These are phyloP conservation scores for Mycena alexandri DNA, from an alignment of 768 basidiomycete genomes.

Conservation along the genomic window DNA sequence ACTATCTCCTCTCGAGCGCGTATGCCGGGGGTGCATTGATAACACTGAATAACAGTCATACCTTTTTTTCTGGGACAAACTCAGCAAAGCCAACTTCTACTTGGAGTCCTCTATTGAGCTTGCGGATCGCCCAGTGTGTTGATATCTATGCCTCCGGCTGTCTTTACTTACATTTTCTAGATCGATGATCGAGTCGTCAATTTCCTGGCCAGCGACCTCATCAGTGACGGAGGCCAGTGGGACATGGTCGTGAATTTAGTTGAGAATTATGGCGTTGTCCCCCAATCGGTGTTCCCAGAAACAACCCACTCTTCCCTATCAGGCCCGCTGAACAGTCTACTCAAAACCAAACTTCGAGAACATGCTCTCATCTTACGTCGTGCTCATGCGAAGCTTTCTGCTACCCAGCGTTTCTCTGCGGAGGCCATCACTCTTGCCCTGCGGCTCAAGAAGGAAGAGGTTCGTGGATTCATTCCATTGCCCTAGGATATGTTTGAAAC, in stretches of 20 bases:
- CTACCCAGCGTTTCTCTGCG: slow-evolving; percentile 56
- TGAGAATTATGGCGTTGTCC: slow-evolving; percentile 88
- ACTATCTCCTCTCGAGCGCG: neutral
- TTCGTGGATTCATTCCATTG: neutral
- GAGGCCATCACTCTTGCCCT: slow-evolving; percentile 65
- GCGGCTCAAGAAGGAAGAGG: slow-evolving; percentile 83
- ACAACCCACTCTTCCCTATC: slow-evolving; percentile 86
- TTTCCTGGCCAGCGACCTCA: slow-evolving; percentile 80
- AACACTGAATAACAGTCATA: slow-evolving; percentile 66
- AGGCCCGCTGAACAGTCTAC: slow-evolving; percentile 76
- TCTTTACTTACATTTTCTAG: neutral
- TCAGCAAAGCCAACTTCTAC: slow-evolving; percentile 94
- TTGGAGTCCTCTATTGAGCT: slow-evolving; percentile 90
- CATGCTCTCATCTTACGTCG: slow-evolving; percentile 86
- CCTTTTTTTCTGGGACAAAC: slow-evolving; percentile 96
- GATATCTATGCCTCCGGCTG: too few relatives aligned
- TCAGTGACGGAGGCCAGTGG: slow-evolving; percentile 95
- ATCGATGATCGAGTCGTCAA: slow-evolving; percentile 87
- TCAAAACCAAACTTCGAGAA: slow-evolving; percentile 94
- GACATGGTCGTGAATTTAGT: slow-evolving; percentile 82
- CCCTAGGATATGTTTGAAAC: neutral
- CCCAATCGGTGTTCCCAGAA: slow-evolving; percentile 86
- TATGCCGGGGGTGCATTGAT: neutral
- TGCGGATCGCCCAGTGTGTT: slow-evolving; percentile 73
- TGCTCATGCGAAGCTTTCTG: slow-evolving; percentile 66